Base-by-base conservation (phyloP, 371 early-diverging fungal species). In the Rhizopus sp. region DNA sequence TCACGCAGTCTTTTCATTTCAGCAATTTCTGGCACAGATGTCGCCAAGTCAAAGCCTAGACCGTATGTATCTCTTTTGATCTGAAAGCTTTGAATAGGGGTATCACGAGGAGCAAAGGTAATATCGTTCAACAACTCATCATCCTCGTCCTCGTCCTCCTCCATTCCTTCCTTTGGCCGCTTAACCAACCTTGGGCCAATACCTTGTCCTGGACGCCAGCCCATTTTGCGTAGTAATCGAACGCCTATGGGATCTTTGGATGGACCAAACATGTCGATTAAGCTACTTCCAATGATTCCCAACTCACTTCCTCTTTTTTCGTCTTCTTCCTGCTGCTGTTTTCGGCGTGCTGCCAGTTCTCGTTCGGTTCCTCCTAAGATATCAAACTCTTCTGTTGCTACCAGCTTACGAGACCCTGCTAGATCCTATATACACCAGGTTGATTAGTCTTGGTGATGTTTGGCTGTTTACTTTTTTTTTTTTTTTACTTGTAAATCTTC, bases 161-260 rank as follows among this genome's bases (percentile, higher is more conserved):
- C 80, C 5, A 34, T 8, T 47, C 55, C 34, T 68, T 70, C 44
- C 70, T 49, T 50, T 72, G 56, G n/a, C 53, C 64, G 33, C 53
- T 64, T 53, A 16, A 48, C 75, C 33, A 80, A 66, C 7, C 90
- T 81, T 8, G 91, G 87, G 0, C 93, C 94, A 53, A 92, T 85
- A 3, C 91, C 92, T 63, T 93, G 92, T 7, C 93, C 93, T 44
- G 90, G 88, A 41, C 88, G 77, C 92, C 93, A 93, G 17, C 93
- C 93, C 89, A 93, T 89, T 51, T 80, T 77, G 40, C 86, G 78
- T 44, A 94, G 62, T 2, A 94, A 65, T 45, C 80, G 77, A 13
- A 71, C 66, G 56, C 84, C 88, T 1, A 86, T 60, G 0, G 85
- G 75, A 23, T 86, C 86, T n/a, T 76, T 76, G 5, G 84, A 70